Evolutionary conservation across 2,329 filamentous ascomycete genomes (phyloP).

Genomic region (Aspergillus puulaauensis): DNA sequence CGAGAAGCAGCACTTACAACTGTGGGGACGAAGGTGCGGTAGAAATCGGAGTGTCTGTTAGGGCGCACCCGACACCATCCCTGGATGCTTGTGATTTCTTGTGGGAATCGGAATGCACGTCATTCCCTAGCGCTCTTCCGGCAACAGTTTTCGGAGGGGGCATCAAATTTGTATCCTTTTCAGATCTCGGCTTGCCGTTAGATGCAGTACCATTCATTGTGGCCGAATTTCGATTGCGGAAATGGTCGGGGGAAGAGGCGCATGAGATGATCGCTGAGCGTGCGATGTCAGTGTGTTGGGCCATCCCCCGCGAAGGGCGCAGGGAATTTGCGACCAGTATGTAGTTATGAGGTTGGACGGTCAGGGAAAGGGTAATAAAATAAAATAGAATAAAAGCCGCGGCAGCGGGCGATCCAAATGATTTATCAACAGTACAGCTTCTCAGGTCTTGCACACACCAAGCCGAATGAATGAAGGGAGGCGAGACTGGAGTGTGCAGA

Average conservation of each 20-base stretch:
- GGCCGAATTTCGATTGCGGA: slow-evolving; percentile 20
- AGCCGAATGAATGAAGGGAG: not conserved
- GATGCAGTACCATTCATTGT: slow-evolving; percentile 23
- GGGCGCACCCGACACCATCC: slow-evolving; percentile 52
- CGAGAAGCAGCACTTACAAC: slow-evolving; percentile 49
- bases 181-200: slow-evolving; percentile 24
- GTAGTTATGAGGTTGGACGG: slow-evolving; percentile 1
- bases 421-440: slow-evolving; percentile 1
- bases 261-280: slow-evolving; percentile 52
- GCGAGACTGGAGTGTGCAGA: slow-evolving; percentile 11
- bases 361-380: slow-evolving; percentile 4
- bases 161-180: slow-evolving; percentile 34
- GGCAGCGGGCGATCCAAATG: slow-evolving; percentile 2
- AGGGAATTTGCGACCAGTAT: slow-evolving; percentile 18
- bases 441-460: slow-evolving; percentile 2
- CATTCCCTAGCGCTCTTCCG: slow-evolving; percentile 44
- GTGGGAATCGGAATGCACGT: slow-evolving; percentile 40
- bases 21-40: slow-evolving; percentile 63
- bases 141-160: slow-evolving; percentile 41
- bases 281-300: slow-evolving; percentile 51
- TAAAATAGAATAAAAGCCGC: slow-evolving; percentile 9
- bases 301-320: slow-evolving; percentile 30
- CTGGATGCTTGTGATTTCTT: slow-evolving; percentile 35
- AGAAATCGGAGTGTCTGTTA: slow-evolving; percentile 64
- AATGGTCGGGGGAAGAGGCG: slow-evolving; percentile 23